These are phyloP conservation scores for Tuber umbilicatum DNA, from an alignment of 495 filamentous ascomycete genomes.

Conservation along the genomic window DNA sequence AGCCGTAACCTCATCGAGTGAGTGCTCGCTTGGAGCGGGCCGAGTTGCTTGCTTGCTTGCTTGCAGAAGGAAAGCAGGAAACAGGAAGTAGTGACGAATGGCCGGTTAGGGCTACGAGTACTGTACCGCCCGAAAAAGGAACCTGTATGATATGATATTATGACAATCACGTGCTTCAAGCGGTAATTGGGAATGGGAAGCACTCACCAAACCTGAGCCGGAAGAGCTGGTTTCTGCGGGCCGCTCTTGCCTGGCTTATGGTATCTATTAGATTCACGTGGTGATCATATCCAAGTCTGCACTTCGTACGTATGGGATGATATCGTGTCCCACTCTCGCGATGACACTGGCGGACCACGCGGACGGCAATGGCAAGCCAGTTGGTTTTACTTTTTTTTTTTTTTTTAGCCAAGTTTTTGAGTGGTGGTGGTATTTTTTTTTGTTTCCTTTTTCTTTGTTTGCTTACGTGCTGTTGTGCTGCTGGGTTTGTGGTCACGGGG, in stretches of 20 bases:
- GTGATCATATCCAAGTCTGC: background rate
- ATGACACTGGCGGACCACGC: background rate
- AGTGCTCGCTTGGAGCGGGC: background rate
- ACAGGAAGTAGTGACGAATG: background rate
- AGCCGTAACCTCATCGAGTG: background rate
- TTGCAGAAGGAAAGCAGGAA: background rate
- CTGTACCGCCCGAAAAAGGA: background rate
- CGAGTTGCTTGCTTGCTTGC: background rate
- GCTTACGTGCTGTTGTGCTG: conserved; percentile 2
- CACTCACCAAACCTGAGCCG: background rate
- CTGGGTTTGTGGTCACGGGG: background rate
- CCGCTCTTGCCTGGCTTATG: background rate
- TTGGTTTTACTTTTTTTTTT: background rate
- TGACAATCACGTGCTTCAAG: background rate
- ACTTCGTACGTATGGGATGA: too few species aligned
- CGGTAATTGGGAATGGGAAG: background rate
- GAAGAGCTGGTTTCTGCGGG: background rate
- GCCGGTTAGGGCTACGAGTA: background rate
- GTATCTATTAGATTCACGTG: background rate
- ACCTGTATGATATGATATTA: background rate
- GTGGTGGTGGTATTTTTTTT: background rate
- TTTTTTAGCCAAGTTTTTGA: background rate
- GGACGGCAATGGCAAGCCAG: background rate
- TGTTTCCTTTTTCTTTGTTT: background rate
- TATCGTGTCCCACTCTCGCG: background rate